A percentile compares a stretch with the other conserved stretches of the same genome.
These are phyloP conservation scores for Arthrobotrys pseudoclavata DNA, from an alignment of 2,329 filamentous ascomycete species.

Conservation along the genomic window DNA sequence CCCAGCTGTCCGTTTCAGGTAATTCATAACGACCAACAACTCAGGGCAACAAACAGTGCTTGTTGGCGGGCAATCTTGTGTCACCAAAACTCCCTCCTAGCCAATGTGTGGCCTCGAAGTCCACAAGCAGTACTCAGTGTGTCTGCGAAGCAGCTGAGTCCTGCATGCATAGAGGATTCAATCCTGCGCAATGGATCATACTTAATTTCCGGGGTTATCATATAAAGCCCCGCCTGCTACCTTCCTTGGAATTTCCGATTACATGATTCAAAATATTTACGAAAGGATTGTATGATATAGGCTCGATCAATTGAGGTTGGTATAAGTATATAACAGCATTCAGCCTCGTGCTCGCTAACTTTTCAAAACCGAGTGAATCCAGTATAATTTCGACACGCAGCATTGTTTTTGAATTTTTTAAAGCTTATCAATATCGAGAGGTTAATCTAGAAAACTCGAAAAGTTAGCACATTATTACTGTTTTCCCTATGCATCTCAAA, in stretches of 20 bases:
- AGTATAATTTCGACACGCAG: not conserved
- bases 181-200: not conserved
- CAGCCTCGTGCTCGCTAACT: not conserved
- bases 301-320: too few relatives aligned
- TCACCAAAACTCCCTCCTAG: too few relatives aligned
- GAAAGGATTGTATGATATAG: too few relatives aligned
- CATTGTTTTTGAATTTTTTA: too few relatives aligned
- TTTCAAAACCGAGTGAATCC: not conserved
- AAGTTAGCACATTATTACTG: not conserved
- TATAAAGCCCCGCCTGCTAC: not conserved
- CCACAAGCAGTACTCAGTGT: too few relatives aligned
- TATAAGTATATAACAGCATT: not conserved
- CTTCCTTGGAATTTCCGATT: not conserved
- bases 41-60: not conserved
- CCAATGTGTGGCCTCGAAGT: not conserved
- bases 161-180: not conserved
- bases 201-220: too few relatives aligned
- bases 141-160: too few relatives aligned
- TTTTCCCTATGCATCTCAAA: not conserved
- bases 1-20: not conserved
- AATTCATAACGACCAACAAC: constrained; percentile 5
- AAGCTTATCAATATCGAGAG: too few relatives aligned
- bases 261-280: too few relatives aligned
- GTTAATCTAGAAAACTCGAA: not conserved
- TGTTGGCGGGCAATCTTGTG: too few relatives aligned